Percentiles rank a stretch among this genome's conserved stretches.
Conservation (phyloP, 495 filamentous ascomycete species). For the Oleoguttula mirabilis region DNA sequence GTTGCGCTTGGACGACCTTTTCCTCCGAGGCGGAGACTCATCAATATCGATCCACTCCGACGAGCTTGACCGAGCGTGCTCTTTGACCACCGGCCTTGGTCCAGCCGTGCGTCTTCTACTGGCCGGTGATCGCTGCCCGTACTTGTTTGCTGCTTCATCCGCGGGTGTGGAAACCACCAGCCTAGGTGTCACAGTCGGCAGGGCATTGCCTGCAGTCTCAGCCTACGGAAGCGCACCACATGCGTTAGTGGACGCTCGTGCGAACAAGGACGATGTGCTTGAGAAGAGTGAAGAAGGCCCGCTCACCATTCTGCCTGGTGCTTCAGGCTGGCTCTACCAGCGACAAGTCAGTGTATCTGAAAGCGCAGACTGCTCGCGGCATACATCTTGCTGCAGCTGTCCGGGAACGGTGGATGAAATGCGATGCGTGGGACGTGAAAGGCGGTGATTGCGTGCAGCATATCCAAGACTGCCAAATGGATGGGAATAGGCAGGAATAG, state of each 20-base stretch:
- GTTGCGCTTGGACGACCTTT: neutral
- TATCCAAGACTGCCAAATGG: neutral
- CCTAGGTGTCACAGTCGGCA: conserved; percentile 10
- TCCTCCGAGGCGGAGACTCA: conserved; percentile 10
- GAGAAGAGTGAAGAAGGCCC: neutral
- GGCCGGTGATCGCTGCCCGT: neutral
- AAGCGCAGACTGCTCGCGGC: conserved; percentile 5
- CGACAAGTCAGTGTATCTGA: conserved; percentile 7
- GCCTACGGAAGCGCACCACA: conserved; percentile 9
- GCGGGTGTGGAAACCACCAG: conserved; percentile 12
- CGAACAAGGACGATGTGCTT: no score
- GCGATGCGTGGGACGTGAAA: neutral
- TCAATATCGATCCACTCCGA: conserved; percentile 22
- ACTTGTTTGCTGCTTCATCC: conserved; percentile 12
- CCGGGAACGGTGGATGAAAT: conserved; percentile 2
- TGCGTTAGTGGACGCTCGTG: conserved; percentile 4
- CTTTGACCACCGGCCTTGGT: neutral
- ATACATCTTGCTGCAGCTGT: conserved; percentile 15
- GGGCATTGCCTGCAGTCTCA: conserved; percentile 5
- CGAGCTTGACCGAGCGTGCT: conserved; percentile 2
- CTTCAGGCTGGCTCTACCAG: neutral
- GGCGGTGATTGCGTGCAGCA: conserved; percentile 11
- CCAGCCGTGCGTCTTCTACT: conserved; percentile 5
- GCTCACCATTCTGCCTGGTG: conserved; percentile 11
- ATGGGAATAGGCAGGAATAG: conserved; percentile 3